Evolutionary conservation across 345 rosid species (phyloP), one percentile per base, ranked within the genome.

Genomic region (Syzygium grande): DNA sequence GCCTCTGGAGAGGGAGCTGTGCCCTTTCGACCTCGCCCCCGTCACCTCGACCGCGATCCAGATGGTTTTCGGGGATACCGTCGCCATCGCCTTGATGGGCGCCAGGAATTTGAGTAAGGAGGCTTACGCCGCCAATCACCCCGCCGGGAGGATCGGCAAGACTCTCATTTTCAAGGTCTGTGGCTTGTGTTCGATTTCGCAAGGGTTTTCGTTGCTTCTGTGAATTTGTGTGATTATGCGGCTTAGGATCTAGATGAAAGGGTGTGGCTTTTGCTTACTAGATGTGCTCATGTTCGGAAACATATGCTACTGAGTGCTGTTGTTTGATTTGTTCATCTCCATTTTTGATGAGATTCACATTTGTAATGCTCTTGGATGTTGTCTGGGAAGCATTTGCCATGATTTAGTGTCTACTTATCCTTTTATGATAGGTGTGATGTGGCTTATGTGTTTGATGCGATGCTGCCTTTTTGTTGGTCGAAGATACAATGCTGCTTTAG

Each of bases 31-130:
- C 93, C 91, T 98, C 63, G 99, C 98, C 10, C 99, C 99, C 25
- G 99, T 97, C 27, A 98, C 99, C 9, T 98, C 99, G 22, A 97
- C 96, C 23, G 99, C 98, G 54, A 98, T 98, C 38, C 99, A 98
- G 93, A 98, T 98, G 99, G 96, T 98, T 29, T 98, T 98, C 38
- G 99, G 99, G 85, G 99, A 98, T 89, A 97, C 99, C 22, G 97
- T 98, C 52, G 98, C 99, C 43, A 95, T 97, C 59, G 99, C 99
- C 1, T 94, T 98, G 87, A 96, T 97, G 99, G 97, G 91, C 1
- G 98, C 99, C 6, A 92, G 94, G 92, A 97, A 95, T 92, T 90
- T 98, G 87, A 92, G 92, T 23, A 97, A 90, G 91, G 99, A 97
- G 22, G 95, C 94, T 85, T 98, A 98, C 79, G 99, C 98, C 2